Percentiles rank a stretch among this genome's conserved stretches.
These are phyloP conservation scores for Pestalotiopsis sp. DNA, from an alignment of 2,329 filamentous ascomycete genomes.

Conservation along the genomic window DNA sequence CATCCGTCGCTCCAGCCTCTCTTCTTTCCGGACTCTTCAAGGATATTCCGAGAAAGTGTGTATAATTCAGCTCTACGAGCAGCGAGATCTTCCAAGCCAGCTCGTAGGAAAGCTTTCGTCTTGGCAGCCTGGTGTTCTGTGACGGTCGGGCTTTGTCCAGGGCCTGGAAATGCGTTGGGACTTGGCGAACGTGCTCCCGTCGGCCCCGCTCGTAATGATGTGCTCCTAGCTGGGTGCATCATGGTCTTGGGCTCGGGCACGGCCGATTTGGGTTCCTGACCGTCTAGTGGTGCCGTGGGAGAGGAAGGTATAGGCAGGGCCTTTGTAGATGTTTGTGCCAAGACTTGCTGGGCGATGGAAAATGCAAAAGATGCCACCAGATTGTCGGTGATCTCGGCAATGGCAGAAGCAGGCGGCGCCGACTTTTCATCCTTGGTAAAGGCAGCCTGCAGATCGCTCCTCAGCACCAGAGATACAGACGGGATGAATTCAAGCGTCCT, in stretches of 20 bases:
- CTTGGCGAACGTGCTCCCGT: conserved; percentile 39
- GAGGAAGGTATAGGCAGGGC: conserved; percentile 66
- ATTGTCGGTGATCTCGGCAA: conserved; percentile 65
- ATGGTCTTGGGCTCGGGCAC: conserved; percentile 70
- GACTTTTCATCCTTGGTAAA: conserved; percentile 39
- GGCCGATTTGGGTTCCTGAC: conserved; percentile 59
- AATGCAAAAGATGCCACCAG: conserved; percentile 78
- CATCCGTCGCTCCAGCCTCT: conserved; percentile 78
- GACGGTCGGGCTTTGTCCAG: conserved; percentile 32
- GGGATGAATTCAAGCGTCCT: conserved; percentile 83
- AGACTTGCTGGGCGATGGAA: conserved; percentile 71
- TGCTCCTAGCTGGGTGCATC: conserved; percentile 66
- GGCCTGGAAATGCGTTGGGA: conserved; percentile 53
- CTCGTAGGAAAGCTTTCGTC: conserved; percentile 51
- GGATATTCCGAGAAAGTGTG: conserved; percentile 73
- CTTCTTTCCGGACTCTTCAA: conserved; percentile 72
- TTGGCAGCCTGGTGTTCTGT: conserved; percentile 41
- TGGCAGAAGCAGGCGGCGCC: conserved; percentile 31
- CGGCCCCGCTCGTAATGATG: conserved; percentile 51
- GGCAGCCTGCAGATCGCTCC: conserved; percentile 72
- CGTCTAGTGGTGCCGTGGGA: conserved; percentile 45
- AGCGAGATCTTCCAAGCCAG: conserved; percentile 78
- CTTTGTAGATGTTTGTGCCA: conserved; percentile 72
- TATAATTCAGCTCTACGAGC: conserved; percentile 81
- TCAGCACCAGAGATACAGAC: conserved; percentile 74